Evolutionary conservation across 23 red algal genomes (phyloP), one percentile per base, ranked within the genome.

Genomic region (Agarophyton chilense): DNA sequence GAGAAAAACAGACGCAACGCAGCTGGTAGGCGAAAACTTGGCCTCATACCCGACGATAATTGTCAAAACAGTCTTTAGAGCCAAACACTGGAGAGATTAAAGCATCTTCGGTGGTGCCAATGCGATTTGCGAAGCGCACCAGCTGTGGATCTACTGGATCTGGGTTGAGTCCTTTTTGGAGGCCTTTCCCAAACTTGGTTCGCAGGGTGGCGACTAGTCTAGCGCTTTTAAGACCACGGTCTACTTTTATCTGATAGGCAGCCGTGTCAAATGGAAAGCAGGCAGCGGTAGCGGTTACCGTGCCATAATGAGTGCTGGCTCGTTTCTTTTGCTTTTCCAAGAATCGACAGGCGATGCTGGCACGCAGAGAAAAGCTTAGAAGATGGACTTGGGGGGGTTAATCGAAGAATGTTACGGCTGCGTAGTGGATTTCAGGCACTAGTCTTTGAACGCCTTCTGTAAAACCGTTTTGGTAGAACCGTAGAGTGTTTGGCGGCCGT

Each of bases 71-170:
- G 49, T 88, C 82, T 57, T 71, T 54, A 77, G 95, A 98, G 26
- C 96, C 96, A 51, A 92, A 98, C 35, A 89, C 81, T 31, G 89
- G 91, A 34, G 89, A 74, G 58, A 98, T 95, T 52, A 90, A 95
- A 12, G 81, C 90, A 34, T 95, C 93, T 52, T 98, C 96, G 21
- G 95, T 90, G 26, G 88, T 80, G 29, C 89, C 96, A 34, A 98
- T 84, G 2, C 93, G 92, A 51, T 70, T 72, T 11, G 92, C 92
- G 10, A 16, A 0, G 28, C 41, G 33, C 0, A 98, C 73, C 28
- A 46, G 41, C 18, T 77, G 36, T 6, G 92, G 54, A 64, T 98
- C 86, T 61, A 85, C 83, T 19, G 52, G 32, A 12, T 36, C 21
- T 12, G 47, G 25, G 10, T 77, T 43, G 0, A 84, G 56, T n/a